Evolutionary conservation across 352 stramenopile species (phyloP).

Genomic region (Globisporangium nodosum): DNA sequence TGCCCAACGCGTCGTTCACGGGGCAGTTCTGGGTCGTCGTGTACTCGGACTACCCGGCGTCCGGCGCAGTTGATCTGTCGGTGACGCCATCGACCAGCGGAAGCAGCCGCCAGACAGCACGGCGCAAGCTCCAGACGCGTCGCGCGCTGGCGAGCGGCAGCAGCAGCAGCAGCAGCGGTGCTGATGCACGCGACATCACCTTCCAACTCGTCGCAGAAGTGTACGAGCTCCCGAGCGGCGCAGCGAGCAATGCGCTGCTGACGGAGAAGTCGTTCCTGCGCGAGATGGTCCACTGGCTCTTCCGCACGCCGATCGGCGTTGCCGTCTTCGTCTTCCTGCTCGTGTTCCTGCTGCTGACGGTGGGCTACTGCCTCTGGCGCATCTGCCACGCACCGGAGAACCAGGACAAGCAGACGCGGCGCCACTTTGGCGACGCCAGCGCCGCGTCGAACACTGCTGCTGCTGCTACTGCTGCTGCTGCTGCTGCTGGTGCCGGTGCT

Average conservation of each 20-base stretch:
- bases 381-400: slow-evolving; percentile 55
- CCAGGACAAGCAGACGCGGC: slow-evolving; percentile 40
- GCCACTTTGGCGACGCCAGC: slow-evolving; percentile 10
- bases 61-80: slow-evolving; percentile 13
- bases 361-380: slow-evolving; percentile 53
- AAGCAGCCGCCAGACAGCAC: background rate
- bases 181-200: background rate
- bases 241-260: slow-evolving; percentile 18
- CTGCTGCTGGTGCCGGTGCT: background rate
- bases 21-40: slow-evolving; percentile 74
- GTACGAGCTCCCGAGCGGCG: slow-evolving; percentile 22
- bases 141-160: slow-evolving; percentile 6
- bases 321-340: slow-evolving; percentile 39
- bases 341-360: slow-evolving; percentile 32
- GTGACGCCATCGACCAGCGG: background rate
- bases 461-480: background rate
- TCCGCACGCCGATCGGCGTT: slow-evolving; percentile 34
- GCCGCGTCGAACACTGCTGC: background rate
- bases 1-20: slow-evolving; percentile 47
- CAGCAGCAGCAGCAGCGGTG: slow-evolving; percentile 4
- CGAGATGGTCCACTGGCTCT: slow-evolving; percentile 46
- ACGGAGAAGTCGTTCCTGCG: slow-evolving; percentile 45
- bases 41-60: slow-evolving; percentile 49
- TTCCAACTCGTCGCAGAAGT: slow-evolving; percentile 43
- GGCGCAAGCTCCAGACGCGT: slow-evolving; percentile 1